Percentiles rank a stretch among this genome's conserved stretches.
Evolutionary conservation across 768 basidiomycete genomes (phyloP).

Genomic region (Porpolomopsis calyptriformis): DNA sequence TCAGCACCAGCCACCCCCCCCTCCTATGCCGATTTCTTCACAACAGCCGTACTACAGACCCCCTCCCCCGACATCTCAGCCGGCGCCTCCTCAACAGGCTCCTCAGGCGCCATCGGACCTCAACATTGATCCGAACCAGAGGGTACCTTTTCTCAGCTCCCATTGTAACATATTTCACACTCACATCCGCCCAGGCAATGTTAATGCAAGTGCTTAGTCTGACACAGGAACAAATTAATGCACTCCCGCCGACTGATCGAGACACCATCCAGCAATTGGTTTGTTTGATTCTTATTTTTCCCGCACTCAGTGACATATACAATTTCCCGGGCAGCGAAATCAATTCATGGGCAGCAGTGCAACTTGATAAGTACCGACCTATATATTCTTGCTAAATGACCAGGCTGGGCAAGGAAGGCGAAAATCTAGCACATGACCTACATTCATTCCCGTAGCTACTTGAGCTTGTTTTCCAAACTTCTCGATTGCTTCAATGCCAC

Average conservation of each 20-base stretch:
- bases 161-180: neutral
- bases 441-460: constrained; percentile 12
- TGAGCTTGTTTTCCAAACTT: constrained; percentile 34
- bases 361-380: too few species aligned
- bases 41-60: constrained; percentile 23
- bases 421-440: too few species aligned
- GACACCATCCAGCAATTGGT: constrained; percentile 76
- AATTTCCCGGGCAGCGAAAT: constrained; percentile 23
- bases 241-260: constrained; percentile 67
- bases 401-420: too few species aligned
- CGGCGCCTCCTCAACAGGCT: constrained; percentile 20
- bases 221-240: constrained; percentile 74
- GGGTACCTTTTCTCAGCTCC: constrained; percentile 5
- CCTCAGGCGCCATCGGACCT: constrained; percentile 36
- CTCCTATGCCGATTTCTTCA: constrained; percentile 23
- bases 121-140: constrained; percentile 34
- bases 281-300: neutral
- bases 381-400: too few species aligned
- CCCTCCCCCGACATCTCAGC: constrained; percentile 17
- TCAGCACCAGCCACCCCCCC: constrained; percentile 15
- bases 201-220: constrained; percentile 77
- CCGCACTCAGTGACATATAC: neutral
- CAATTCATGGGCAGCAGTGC: constrained; percentile 25
- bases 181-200: constrained; percentile 46
- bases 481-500: constrained; percentile 52